Evolutionary conservation across 129 eudicot genomes (phyloP).

Genomic region (Saussurea involucrata): DNA sequence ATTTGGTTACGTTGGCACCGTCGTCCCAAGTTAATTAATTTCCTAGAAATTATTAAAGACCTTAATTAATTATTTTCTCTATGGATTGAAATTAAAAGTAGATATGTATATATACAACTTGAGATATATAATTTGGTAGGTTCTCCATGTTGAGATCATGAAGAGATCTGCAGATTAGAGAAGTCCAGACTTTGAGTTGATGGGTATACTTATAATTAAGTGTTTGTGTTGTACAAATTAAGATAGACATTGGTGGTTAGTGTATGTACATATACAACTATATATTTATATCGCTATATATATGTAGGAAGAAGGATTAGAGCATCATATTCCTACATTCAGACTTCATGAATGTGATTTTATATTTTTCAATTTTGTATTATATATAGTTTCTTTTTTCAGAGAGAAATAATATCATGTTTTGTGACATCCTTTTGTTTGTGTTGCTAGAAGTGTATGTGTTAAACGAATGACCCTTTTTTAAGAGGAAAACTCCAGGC

Average conservation of each 20-base stretch:
- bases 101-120: neutral
- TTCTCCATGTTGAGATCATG: neutral
- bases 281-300: too few relatives aligned
- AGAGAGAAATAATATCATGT: neutral
- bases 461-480: neutral
- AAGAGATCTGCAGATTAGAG: neutral
- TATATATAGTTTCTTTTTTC: neutral
- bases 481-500: too few relatives aligned
- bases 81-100: neutral
- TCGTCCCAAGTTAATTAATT: constrained; percentile 40
- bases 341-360: neutral
- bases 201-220: neutral
- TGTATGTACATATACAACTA: neutral
- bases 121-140: neutral
- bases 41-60: neutral
- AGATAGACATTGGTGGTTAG: constrained; percentile 7
- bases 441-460: constrained; percentile 4
- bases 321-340: constrained; percentile 12
- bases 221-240: neutral
- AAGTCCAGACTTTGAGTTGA: neutral
- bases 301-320: neutral
- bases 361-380: neutral
- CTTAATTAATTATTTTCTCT: neutral
- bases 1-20: constrained; percentile 83
- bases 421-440: neutral